phyloP scores from a whole-genome alignment of 805 yeast genomes.

The Huiozyma sinensis region DNA sequence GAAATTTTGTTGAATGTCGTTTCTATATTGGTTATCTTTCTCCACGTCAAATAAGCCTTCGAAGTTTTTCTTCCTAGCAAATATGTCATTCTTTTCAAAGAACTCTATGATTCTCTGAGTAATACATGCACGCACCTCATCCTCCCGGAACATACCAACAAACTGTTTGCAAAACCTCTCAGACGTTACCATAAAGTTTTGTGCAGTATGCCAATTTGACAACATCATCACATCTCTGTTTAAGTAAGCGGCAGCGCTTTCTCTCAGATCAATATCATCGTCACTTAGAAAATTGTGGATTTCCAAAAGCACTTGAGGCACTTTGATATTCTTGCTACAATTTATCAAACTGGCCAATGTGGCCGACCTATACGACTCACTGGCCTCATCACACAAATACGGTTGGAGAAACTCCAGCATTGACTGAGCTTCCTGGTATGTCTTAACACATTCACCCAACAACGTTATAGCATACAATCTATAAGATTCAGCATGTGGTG shows the following conservation, averaged over 20 bases:
- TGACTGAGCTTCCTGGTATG: slow-evolving; percentile 7
- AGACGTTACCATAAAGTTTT: neutral
- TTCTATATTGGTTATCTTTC: slow-evolving; percentile 54
- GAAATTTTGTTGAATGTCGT: slow-evolving; percentile 30
- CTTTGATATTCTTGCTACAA: slow-evolving; percentile 3
- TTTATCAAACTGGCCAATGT: slow-evolving; percentile 15
- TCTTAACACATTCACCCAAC: slow-evolving; percentile 35
- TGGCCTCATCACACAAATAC: slow-evolving; percentile 14
- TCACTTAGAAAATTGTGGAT: slow-evolving; percentile 40
- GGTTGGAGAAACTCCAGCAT: slow-evolving; percentile 6
- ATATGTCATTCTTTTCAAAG: slow-evolving; percentile 10
- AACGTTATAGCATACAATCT: slow-evolving; percentile 40
- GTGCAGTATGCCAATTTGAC: neutral
- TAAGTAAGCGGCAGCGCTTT: slow-evolving; percentile 35
- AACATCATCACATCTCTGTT: slow-evolving; percentile 15
- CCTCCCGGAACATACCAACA: neutral
- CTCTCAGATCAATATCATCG: slow-evolving; percentile 56
- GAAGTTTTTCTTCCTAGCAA: slow-evolving; percentile 11
- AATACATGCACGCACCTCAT: neutral
- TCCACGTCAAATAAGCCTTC: slow-evolving; percentile 54
- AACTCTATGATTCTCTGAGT: slow-evolving; percentile 1
- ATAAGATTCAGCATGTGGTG: slow-evolving; percentile 35
- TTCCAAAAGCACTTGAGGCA: slow-evolving; percentile 11
- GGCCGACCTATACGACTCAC: slow-evolving; percentile 18
- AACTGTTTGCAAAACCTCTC: neutral